phyloP scores from a whole-genome alignment of 208 protist species.

The Acanthamoeba castellanii region DNA sequence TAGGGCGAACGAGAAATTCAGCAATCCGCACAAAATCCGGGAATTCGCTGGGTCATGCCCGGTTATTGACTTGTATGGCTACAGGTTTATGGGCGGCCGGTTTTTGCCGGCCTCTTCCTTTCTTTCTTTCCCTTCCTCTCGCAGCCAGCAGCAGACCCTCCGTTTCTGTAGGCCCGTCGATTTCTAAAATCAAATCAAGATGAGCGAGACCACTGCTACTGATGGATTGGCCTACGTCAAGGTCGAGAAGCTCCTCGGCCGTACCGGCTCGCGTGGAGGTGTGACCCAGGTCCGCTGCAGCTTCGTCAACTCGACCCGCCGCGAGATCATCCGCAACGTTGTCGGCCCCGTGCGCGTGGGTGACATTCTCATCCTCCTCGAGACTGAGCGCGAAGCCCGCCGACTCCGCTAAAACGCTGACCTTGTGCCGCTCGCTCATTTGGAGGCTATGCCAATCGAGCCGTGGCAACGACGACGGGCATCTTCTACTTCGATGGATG shows the following conservation, averaged over 20 bases:
- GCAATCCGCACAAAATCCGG: not conserved
- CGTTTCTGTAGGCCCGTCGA: not conserved
- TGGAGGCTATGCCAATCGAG: not conserved
- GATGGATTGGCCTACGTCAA: conserved; percentile 92
- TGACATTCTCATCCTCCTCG: conserved; percentile 99
- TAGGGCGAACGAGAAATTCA: not conserved
- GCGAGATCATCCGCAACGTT: conserved; percentile 99
- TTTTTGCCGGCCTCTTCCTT: conserved; percentile 47
- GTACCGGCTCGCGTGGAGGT: conserved; percentile 99
- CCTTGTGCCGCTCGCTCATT: not conserved
- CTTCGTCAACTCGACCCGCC: conserved; percentile 95
- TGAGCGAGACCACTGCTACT: conserved; percentile 81
- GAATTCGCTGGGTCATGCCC: not conserved
- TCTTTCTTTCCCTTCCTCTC: conserved; percentile 69
- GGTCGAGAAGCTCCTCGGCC: conserved; percentile 98
- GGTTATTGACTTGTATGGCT: not conserved
- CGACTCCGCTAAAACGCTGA: conserved; percentile 96
- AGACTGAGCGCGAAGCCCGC: conserved; percentile 99
- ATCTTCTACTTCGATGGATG: not conserved
- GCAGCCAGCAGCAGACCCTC: conserved; percentile 33
- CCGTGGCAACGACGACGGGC: not conserved
- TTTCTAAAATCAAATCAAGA: conserved; percentile 68
- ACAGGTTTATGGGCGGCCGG: not conserved
- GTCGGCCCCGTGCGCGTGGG: conserved; percentile 99
- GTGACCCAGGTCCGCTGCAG: conserved; percentile 98